Evolutionary conservation across 23 red algal species (phyloP).

Genomic region (Cyanidiococcus yangmingshanensis): DNA sequence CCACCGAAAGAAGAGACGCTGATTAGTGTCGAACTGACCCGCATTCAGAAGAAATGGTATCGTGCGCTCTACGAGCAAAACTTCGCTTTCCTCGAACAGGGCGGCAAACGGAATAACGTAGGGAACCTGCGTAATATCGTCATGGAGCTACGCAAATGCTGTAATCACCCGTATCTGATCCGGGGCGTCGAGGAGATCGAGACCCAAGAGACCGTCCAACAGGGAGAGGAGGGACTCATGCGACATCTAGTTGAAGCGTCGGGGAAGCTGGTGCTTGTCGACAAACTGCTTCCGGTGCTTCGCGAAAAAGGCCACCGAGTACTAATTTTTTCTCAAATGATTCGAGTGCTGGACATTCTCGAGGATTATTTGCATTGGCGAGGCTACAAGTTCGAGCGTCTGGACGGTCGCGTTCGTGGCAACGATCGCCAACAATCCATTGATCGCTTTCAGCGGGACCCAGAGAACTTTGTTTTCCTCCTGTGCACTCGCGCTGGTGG

Average conservation of each 20-base stretch:
- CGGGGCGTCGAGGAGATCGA: conserved; percentile 51
- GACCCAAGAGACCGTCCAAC: conserved; percentile 9
- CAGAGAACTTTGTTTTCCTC: conserved; percentile 75
- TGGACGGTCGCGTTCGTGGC: conserved; percentile 53
- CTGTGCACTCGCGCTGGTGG: conserved; percentile 84
- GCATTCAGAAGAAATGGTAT: conserved; percentile 67
- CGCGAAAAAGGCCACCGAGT: conserved; percentile 36
- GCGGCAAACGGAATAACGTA: conserved; percentile 27
- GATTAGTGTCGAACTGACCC: conserved; percentile 44
- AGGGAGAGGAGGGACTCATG: conserved; percentile 23
- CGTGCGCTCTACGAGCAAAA: conserved; percentile 47
- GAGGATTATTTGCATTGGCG: conserved; percentile 52
- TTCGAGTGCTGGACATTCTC: conserved; percentile 53
- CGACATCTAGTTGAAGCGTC: conserved; percentile 44
- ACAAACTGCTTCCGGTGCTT: conserved; percentile 58
- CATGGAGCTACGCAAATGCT: conserved; percentile 64
- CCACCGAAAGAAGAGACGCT: conserved; percentile 68
- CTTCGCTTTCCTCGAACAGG: conserved; percentile 43
- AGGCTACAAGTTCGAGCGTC: conserved; percentile 35
- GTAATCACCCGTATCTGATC: conserved; percentile 57
- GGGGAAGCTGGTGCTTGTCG: conserved; percentile 64
- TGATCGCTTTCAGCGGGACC: conserved; percentile 32
- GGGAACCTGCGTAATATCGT: conserved; percentile 65
- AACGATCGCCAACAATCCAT: conserved; percentile 45
- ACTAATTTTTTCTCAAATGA: conserved; percentile 69